Base-by-base conservation (phyloP, 2,329 filamentous ascomycete species). In the Aspergillus sp. region DNA sequence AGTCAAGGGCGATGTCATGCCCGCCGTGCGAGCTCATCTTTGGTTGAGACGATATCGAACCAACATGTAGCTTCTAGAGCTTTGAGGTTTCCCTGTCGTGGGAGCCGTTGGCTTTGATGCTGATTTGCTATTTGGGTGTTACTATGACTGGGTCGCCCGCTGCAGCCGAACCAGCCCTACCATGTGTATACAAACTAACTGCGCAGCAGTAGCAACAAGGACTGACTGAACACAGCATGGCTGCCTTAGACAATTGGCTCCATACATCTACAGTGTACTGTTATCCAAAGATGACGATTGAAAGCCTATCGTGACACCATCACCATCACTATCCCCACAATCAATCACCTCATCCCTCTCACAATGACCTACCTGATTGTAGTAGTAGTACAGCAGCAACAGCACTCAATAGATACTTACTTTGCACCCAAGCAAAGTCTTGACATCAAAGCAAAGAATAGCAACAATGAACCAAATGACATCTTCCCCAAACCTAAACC, bases 1-100 rank as follows among this genome's bases (percentile, higher is more conserved):
- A 54, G 21, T 54, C 52, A 44, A 44, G 8, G 17, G 8, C 38
- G 36, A 44, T 54, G 52, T 54, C 53, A 55, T 55, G n/a, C 21
- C 19, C 39, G 25, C 42, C 41, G 25, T 32, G 13, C 21, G 47
- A 50, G 44, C 10, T n/a, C 4, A 30, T 23, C 13, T 13, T 1
- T 44, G 41, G 41, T 21, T 44, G 19, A 21, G 10, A 11, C 13
- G 13, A 44, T 44, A 23, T 6, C 19, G 41, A 44, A 19, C 19
- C 41, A 44, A 23, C 13, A 4, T 23, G 19, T 19, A 44, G 41
- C 41, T 44, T 36, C 41, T 44, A 21, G 19, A 44, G 41, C 41
- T 13, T 36, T 36, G 5, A 15, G 32, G 5, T 15, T 36, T 36
- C 11, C 32, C 32, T 19, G n/a, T 44, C 17, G 7, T 11, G 10